Evolutionary conservation across 1,139 yeast genomes (phyloP).

Genomic region (Ogataea hybrid): DNA sequence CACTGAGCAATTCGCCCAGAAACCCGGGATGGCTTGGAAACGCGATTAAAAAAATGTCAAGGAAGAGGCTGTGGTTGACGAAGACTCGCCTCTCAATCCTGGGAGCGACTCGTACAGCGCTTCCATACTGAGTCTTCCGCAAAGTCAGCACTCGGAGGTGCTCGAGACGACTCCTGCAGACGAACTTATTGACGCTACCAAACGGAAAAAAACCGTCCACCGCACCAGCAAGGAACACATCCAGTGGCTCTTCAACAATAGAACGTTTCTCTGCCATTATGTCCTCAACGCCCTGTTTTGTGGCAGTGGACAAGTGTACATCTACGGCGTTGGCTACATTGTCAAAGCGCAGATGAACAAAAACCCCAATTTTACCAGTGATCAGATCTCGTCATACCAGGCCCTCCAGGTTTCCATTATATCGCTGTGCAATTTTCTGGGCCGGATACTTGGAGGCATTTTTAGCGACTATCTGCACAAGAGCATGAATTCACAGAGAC

Average conservation of each 20-base stretch:
- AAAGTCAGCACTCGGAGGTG: constrained; percentile 4
- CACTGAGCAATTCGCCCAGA: constrained; percentile 27
- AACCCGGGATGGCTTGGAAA: constrained; percentile 19
- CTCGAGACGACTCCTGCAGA: background rate
- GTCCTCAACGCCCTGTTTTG: constrained; percentile 59
- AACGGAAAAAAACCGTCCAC: constrained; percentile 11
- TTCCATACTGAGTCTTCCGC: background rate
- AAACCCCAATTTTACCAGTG: constrained; percentile 29
- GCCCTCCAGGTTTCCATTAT: constrained; percentile 72
- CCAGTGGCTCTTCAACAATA: constrained; percentile 22
- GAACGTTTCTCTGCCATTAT: constrained; percentile 46
- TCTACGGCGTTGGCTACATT: constrained; percentile 70
- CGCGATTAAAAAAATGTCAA: constrained; percentile 15
- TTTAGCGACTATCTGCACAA: constrained; percentile 59
- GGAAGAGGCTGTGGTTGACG: constrained; percentile 18
- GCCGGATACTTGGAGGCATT: constrained; percentile 68
- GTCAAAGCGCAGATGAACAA: constrained; percentile 50
- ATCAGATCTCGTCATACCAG: constrained; percentile 42
- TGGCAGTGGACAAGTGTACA: constrained; percentile 77
- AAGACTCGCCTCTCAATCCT: constrained; percentile 12
- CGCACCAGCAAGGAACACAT: constrained; percentile 25
- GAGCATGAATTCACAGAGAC: constrained; percentile 52
- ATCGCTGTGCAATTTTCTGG: constrained; percentile 64
- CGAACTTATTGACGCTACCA: constrained; percentile 2
- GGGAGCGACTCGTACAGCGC: constrained; percentile 1